These are phyloP conservation scores for Pleurotus tuber-regium DNA, from an alignment of 768 basidiomycete genomes.

Conservation along the genomic window DNA sequence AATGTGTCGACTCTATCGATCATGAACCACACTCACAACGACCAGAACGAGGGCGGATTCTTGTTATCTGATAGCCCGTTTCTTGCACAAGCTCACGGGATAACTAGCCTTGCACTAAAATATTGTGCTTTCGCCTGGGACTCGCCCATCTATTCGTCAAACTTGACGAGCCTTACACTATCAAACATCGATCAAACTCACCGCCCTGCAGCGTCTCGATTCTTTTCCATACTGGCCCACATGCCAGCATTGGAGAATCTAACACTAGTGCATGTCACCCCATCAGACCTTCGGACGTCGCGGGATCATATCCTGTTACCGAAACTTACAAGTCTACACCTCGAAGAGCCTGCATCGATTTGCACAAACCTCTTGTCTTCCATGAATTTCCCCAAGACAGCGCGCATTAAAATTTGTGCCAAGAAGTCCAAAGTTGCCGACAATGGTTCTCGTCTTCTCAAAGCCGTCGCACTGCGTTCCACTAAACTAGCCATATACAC, in stretches of 20 bases:
- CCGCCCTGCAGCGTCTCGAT: background rate
- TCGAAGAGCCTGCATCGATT: background rate
- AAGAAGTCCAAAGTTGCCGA: background rate
- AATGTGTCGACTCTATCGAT: background rate
- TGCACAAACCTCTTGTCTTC: background rate
- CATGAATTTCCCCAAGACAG: background rate
- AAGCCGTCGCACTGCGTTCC: too few relatives aligned
- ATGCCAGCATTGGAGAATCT: background rate
- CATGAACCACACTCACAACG: background rate
- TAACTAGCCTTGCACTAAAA: background rate
- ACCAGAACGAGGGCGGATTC: background rate
- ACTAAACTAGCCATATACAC: too few relatives aligned
- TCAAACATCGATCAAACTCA: background rate
- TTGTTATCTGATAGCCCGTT: constrained; percentile 7
- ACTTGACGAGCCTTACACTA: background rate
- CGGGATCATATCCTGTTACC: background rate
- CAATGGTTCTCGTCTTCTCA: too few relatives aligned
- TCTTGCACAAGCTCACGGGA: background rate
- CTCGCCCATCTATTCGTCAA: background rate
- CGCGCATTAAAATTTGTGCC: background rate
- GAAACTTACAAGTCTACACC: background rate
- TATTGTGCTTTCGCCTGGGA: background rate
- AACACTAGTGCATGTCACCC: background rate
- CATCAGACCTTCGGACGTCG: background rate
- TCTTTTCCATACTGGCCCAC: background rate